Percentiles rank a stretch among this genome's conserved stretches.
Evolutionary conservation across 108 stramenopile species (phyloP).

Genomic region (Discostella pseudostelligera): DNA sequence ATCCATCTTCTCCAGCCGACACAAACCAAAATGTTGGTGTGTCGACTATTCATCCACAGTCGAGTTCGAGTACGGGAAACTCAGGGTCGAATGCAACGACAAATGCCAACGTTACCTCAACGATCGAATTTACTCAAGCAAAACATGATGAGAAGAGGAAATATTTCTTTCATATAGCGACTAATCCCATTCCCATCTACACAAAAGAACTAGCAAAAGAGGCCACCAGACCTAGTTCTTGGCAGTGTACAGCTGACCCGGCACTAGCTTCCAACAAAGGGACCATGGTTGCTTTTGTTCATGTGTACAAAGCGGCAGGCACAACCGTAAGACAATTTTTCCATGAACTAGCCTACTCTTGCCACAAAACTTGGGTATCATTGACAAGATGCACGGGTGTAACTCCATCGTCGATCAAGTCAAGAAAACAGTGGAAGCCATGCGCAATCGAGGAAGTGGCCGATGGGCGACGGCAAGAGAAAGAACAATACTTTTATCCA

Average conservation of each 20-base stretch:
- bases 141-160: too few species aligned
- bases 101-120: too few species aligned
- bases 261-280: constrained; percentile 13
- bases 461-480: constrained; percentile 15
- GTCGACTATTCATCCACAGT: too few species aligned
- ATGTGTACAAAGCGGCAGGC: constrained; percentile 67
- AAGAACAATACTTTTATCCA: background rate
- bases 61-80: too few species aligned
- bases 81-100: too few species aligned
- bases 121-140: too few species aligned
- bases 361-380: constrained; percentile 29
- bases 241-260: constrained; percentile 20
- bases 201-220: constrained; percentile 16
- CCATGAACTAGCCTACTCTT: constrained; percentile 31
- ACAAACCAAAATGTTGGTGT: too few species aligned
- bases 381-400: constrained; percentile 2
- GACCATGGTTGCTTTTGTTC: constrained; percentile 51
- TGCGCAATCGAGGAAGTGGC: constrained; percentile 18
- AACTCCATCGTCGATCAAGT: background rate
- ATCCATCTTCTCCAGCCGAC: too few species aligned
- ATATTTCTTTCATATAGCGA: background rate
- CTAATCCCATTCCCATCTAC: constrained; percentile 9
- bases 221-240: constrained; percentile 22
- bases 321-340: constrained; percentile 50
- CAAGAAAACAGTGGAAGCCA: constrained; percentile 1